These are phyloP conservation scores for Metschnikowia bowlesiae DNA, from an alignment of 805 yeast genomes.

Conservation along the genomic window DNA sequence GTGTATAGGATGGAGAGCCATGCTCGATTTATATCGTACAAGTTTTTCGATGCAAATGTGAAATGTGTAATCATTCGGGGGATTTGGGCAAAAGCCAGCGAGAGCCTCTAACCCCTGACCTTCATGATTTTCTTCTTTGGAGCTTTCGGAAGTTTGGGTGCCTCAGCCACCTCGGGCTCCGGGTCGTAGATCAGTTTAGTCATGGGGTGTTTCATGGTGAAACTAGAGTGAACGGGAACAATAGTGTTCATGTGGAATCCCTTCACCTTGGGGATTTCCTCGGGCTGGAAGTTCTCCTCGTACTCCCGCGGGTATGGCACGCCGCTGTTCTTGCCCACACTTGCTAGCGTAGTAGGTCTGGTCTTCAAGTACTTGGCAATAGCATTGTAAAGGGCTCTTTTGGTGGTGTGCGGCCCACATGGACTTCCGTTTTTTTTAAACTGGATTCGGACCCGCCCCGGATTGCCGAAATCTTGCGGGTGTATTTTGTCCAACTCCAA, in stretches of 20 bases:
- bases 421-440: conserved; percentile 46
- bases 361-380: conserved; percentile 57
- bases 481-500: conserved; percentile 82
- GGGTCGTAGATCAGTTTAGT: conserved; percentile 63
- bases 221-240: conserved; percentile 82
- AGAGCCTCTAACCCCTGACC: conserved; percentile 44
- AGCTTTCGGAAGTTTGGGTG: conserved; percentile 37
- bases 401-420: conserved; percentile 39
- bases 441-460: conserved; percentile 87
- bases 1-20: not conserved
- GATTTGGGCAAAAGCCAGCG: not conserved
- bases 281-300: conserved; percentile 45
- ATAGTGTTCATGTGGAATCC: conserved; percentile 84
- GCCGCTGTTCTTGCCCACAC: conserved; percentile 47
- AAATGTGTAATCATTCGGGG: not conserved
- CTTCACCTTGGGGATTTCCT: conserved; percentile 68
- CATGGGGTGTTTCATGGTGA: conserved; percentile 79
- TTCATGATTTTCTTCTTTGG: conserved; percentile 59
- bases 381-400: conserved; percentile 60
- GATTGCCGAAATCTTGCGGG: conserved; percentile 96
- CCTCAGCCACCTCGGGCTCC: conserved; percentile 34
- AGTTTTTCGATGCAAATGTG: not conserved
- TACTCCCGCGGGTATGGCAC: conserved; percentile 65
- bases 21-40: not conserved
- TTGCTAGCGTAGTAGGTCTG: conserved; percentile 65